Conservation (phyloP, 1,284 basidiomycete species). For the Austroboletus niveus region DNA sequence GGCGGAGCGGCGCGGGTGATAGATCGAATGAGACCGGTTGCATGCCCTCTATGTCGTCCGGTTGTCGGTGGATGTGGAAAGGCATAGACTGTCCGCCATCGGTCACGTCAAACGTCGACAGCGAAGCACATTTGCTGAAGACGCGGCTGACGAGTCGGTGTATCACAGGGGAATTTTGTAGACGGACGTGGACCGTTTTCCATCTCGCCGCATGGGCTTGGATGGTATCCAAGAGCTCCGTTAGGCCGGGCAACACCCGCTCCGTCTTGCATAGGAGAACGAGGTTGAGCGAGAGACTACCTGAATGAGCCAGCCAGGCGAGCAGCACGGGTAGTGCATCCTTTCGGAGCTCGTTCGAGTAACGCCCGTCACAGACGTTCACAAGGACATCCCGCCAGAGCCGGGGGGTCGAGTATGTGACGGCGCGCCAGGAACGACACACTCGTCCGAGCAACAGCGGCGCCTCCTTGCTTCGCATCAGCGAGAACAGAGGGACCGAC, state of each 20-base stretch:
- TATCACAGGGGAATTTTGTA: conserved; percentile 20
- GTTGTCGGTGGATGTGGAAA: conserved; percentile 3
- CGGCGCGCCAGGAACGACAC: conserved; percentile 21
- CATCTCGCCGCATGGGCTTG: conserved; percentile 18
- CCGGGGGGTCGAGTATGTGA: conserved; percentile 19
- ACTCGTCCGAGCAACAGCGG: conserved; percentile 28
- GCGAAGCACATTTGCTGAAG: conserved; percentile 13
- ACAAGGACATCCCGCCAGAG: conserved; percentile 22
- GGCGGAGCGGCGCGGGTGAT: conserved; percentile 14
- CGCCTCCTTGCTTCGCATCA: conserved; percentile 6
- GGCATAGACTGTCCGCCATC: conserved; percentile 20
- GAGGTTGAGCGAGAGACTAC: conserved; percentile 22
- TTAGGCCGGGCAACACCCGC: conserved; percentile 21
- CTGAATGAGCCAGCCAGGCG: conserved; percentile 25
- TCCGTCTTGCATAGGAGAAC: conserved; percentile 22
- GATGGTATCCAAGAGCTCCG: conserved; percentile 20
- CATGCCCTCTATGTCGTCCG: not conserved
- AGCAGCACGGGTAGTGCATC: conserved; percentile 20
- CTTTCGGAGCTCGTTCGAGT: conserved; percentile 19
- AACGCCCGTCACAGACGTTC: conserved; percentile 24
- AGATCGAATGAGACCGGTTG: conserved; percentile 16
- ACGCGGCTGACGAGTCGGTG: conserved; percentile 8
- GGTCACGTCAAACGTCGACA: conserved; percentile 22
- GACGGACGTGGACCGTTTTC: conserved; percentile 21
- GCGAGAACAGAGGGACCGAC: not conserved